Evolutionary conservation across 768 basidiomycete genomes (phyloP).

Genomic region (Leccinum arenicola): DNA sequence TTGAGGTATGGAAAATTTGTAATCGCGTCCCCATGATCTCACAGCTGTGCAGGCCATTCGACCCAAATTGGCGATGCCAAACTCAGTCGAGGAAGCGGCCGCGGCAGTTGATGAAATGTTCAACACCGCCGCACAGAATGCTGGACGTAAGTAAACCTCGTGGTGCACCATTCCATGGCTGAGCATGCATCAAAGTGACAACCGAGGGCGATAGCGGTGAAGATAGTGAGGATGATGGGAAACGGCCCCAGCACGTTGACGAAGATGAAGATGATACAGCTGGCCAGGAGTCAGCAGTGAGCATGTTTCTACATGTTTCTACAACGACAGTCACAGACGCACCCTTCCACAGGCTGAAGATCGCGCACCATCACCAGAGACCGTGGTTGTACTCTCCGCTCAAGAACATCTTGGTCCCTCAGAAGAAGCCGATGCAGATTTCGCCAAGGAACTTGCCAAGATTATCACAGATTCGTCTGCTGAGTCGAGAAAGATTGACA

Average conservation of each 20-base stretch:
- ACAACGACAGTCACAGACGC: not conserved
- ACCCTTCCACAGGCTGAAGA: slow-evolving; percentile 44
- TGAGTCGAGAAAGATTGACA: slow-evolving; percentile 83
- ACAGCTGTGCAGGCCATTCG: slow-evolving; percentile 63
- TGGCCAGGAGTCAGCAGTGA: slow-evolving; percentile 53
- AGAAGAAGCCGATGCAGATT: slow-evolving; percentile 89
- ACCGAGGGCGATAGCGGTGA: slow-evolving; percentile 43
- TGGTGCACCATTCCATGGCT: slow-evolving; percentile 8
- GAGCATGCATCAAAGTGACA: slow-evolving; percentile 27
- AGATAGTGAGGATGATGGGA: slow-evolving; percentile 49
- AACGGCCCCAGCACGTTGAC: slow-evolving; percentile 47
- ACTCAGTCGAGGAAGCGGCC: slow-evolving; percentile 84
- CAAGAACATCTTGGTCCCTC: slow-evolving; percentile 79
- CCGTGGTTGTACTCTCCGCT: slow-evolving; percentile 65
- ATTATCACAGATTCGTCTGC: slow-evolving; percentile 86
- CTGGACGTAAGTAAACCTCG: slow-evolving; percentile 43
- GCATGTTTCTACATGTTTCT: slow-evolving; percentile 17
- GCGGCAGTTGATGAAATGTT: slow-evolving; percentile 89
- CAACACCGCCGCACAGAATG: slow-evolving; percentile 57
- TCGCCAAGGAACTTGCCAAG: slow-evolving; percentile 93
- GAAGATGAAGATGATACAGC: slow-evolving; percentile 61
- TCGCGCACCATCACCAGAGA: slow-evolving; percentile 80
- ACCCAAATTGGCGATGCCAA: slow-evolving; percentile 69
- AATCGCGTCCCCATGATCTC: not conserved
- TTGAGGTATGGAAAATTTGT: slow-evolving; percentile 59